phyloP scores from a whole-genome alignment of 2,329 filamentous ascomycete genomes.

The Arthrocladium fulminans region DNA sequence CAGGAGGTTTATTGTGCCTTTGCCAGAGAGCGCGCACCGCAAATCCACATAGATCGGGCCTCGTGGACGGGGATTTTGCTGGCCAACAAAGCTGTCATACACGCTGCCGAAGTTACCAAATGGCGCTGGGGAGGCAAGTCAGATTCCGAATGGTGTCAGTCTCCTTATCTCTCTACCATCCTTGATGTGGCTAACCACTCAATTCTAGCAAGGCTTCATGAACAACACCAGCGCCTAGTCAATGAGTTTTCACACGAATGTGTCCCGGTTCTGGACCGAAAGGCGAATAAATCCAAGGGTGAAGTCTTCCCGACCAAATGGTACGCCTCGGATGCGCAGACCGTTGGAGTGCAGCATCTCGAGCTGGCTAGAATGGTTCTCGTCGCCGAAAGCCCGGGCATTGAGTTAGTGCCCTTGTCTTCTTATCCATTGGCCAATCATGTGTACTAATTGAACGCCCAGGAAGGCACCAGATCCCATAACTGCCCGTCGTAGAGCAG shows the following conservation, averaged over 20 bases:
- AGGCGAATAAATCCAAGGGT: slow-evolving; percentile 14
- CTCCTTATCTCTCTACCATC: not conserved
- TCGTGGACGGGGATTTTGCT: no score
- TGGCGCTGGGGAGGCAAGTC: no score
- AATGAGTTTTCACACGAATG: not conserved
- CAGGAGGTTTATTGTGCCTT: not conserved
- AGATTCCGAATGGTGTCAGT: not conserved
- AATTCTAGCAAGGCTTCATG: not conserved
- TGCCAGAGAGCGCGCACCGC: no score
- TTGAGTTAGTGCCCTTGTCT: slow-evolving; percentile 19
- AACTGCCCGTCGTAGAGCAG: no score
- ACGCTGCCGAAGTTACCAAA: no score
- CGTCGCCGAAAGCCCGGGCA: slow-evolving; percentile 46
- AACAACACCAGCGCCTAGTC: not conserved
- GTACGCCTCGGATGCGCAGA: slow-evolving; percentile 49
- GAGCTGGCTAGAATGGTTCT: slow-evolving; percentile 51
- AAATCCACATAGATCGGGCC: no score
- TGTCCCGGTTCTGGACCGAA: not conserved
- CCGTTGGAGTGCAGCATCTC: slow-evolving; percentile 53
- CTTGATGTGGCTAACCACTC: not conserved
- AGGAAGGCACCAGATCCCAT: no score
- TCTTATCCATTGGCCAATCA: not conserved
- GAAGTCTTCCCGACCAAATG: slow-evolving; percentile 50
- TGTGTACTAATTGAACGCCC: no score
- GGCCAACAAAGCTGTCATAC: no score